Evolutionary conservation across 1,284 basidiomycete species (phyloP).

Genomic region (Naganishia sp.): DNA sequence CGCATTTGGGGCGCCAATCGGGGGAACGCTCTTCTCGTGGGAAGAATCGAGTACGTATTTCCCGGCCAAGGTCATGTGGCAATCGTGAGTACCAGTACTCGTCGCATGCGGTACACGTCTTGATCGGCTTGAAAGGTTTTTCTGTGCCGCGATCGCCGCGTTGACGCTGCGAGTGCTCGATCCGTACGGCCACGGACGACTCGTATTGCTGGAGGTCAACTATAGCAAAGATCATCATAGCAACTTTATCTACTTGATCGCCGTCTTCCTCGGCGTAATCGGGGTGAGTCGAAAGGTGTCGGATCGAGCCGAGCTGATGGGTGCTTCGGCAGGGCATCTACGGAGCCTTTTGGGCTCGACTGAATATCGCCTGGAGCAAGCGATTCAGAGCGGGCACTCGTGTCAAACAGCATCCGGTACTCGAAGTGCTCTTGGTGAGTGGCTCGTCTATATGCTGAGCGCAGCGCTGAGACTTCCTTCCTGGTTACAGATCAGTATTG

Average conservation of each 20-base stretch:
- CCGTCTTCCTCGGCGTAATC: constrained; percentile 72
- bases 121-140: constrained; percentile 61
- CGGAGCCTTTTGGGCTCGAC: constrained; percentile 69
- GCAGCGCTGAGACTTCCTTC: constrained; percentile 30
- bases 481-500: constrained; percentile 65
- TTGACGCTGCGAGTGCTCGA: constrained; percentile 84
- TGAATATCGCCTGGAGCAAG: constrained; percentile 86
- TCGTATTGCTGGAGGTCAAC: constrained; percentile 53
- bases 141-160: constrained; percentile 91
- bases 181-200: constrained; percentile 71
- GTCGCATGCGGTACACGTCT: not conserved
- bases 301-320: constrained; percentile 11
- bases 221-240: constrained; percentile 53
- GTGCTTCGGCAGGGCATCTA: constrained; percentile 71
- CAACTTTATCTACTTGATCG: constrained; percentile 66
- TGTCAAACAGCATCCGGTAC: constrained; percentile 74
- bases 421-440: constrained; percentile 79
- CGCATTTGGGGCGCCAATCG: constrained; percentile 88
- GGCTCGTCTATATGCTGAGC: constrained; percentile 28
- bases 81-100: constrained; percentile 62
- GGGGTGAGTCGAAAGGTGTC: constrained; percentile 60
- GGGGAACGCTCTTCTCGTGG: constrained; percentile 58
- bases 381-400: constrained; percentile 78
- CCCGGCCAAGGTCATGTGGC: constrained; percentile 90
- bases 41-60: constrained; percentile 64